Conservation (phyloP, 805 yeast species). For the Tetrapisispora phaffii region DNA sequence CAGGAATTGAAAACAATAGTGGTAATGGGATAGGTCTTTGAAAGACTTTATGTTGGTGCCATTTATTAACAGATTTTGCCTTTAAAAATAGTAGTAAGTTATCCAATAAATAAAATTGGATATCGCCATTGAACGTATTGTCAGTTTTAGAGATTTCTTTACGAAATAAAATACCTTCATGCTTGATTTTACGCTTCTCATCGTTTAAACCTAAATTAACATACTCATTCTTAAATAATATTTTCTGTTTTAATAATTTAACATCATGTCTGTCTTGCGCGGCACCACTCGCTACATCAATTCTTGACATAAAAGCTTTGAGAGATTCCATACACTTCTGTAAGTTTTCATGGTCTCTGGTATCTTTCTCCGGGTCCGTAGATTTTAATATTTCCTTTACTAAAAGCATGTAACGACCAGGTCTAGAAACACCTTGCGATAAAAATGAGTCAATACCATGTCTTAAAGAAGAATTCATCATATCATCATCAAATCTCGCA, state of each 20-base stretch:
- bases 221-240: slow-evolving; percentile 74
- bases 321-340: slow-evolving; percentile 66
- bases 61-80: slow-evolving; percentile 74
- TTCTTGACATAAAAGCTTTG: slow-evolving; percentile 59
- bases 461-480: slow-evolving; percentile 48
- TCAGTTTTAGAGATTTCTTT: slow-evolving; percentile 26
- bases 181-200: slow-evolving; percentile 61
- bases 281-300: slow-evolving; percentile 81
- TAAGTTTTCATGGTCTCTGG: slow-evolving; percentile 38
- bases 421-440: slow-evolving; percentile 91
- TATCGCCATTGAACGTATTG: slow-evolving; percentile 41
- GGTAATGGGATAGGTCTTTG: slow-evolving; percentile 83
- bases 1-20: slow-evolving; percentile 59
- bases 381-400: slow-evolving; percentile 80
- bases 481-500: slow-evolving; percentile 88
- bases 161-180: slow-evolving; percentile 30
- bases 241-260: slow-evolving; percentile 74
- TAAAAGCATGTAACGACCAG: slow-evolving; percentile 86
- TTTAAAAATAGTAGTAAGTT: slow-evolving; percentile 79
- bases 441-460: slow-evolving; percentile 81
- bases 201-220: slow-evolving; percentile 78
- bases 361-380: slow-evolving; percentile 62
- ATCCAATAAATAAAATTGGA: slow-evolving; percentile 80
- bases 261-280: slow-evolving; percentile 87
- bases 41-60: slow-evolving; percentile 85